Evolutionary conservation across 2,329 filamentous ascomycete genomes (phyloP).

Genomic region (Neurospora crassa): DNA sequence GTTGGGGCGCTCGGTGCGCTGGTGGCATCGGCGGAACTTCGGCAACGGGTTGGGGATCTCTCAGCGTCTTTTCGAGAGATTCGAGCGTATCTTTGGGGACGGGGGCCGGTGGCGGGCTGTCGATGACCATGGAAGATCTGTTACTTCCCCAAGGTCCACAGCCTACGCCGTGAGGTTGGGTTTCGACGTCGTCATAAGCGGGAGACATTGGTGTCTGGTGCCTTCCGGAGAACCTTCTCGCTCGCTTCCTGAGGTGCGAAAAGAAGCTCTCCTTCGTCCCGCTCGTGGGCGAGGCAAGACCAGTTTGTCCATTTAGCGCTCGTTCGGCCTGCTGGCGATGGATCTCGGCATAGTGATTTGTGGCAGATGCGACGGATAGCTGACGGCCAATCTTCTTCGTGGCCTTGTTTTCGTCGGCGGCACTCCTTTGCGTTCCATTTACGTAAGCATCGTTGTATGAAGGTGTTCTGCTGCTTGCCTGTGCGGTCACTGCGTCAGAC

Average conservation of each 20-base stretch:
- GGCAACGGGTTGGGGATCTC: slow-evolving; percentile 41
- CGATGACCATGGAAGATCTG: slow-evolving; percentile 73
- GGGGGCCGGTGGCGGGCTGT: slow-evolving; percentile 40
- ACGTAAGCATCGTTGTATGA: slow-evolving; percentile 42
- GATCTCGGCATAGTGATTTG: slow-evolving; percentile 84
- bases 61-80: slow-evolving; percentile 48
- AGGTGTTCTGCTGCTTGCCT: slow-evolving; percentile 60
- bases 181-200: slow-evolving; percentile 76
- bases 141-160: slow-evolving; percentile 85
- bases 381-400: slow-evolving; percentile 92
- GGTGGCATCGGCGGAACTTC: slow-evolving; percentile 43
- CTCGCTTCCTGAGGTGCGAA: slow-evolving; percentile 89
- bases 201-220: slow-evolving; percentile 76
- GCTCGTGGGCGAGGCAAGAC: slow-evolving; percentile 64
- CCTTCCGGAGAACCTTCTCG: slow-evolving; percentile 82
- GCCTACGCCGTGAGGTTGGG: slow-evolving; percentile 56
- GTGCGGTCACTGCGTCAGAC: slow-evolving; percentile 85
- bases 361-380: slow-evolving; percentile 82
- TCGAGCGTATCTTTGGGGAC: slow-evolving; percentile 48
- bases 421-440: slow-evolving; percentile 28
- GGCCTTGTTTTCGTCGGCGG: slow-evolving; percentile 50
- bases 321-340: slow-evolving; percentile 88
- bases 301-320: slow-evolving; percentile 73
- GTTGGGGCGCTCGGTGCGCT: slow-evolving; percentile 40
- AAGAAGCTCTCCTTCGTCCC: slow-evolving; percentile 95